Evolutionary conservation across 306 rosid species (phyloP), one percentile per base, ranked within the genome.

Genomic region (Biancaea sappan): DNA sequence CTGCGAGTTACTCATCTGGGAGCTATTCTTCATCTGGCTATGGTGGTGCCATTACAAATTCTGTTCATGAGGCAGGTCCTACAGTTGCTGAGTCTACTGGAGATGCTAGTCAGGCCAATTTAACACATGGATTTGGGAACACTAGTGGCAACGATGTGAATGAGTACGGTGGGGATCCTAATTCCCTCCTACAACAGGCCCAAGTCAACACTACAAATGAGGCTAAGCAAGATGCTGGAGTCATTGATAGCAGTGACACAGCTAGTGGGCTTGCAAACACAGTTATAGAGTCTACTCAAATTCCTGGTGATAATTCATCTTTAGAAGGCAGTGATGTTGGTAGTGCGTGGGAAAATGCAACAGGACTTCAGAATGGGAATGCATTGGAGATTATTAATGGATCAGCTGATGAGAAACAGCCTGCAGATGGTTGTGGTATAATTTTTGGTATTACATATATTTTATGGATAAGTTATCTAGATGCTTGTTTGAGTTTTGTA

Each of bases 401-500:
- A 47, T 77, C 81, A 25, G 73, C 78, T 69, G 91, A 79, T 66
- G 92, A 77, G 41, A 93, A 85, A 52, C 96, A 82, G 51, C 79
- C 81, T 58, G 79, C 82, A 4, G 98, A 90, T 78, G 87, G 90
- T 77, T 86, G 86, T 66, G 96, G 95, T 90, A 83, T 66, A 78
- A 56, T 44, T 60, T 63, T 59, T 43, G 56, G 3, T 58, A 7
- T 47, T 35, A 44, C 10, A 32, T 65, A 56, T 40, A n/a, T 7
- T 2, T 13, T 34, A 14, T 18, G 14, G 32, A 29, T 41, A 5
- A 25, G 47, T 58, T 66, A 68, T 69, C 43, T 52, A 0, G 35
- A 31, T 11, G 14, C 24, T 59, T 59, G 11, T 59, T 15, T 48
- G 3, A 21, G 3, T 74, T 62, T 28, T 37, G 43, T 15, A 26